Base-by-base conservation (phyloP, 2,329 filamentous ascomycete genomes). In the Sclerotinia subarctica region DNA sequence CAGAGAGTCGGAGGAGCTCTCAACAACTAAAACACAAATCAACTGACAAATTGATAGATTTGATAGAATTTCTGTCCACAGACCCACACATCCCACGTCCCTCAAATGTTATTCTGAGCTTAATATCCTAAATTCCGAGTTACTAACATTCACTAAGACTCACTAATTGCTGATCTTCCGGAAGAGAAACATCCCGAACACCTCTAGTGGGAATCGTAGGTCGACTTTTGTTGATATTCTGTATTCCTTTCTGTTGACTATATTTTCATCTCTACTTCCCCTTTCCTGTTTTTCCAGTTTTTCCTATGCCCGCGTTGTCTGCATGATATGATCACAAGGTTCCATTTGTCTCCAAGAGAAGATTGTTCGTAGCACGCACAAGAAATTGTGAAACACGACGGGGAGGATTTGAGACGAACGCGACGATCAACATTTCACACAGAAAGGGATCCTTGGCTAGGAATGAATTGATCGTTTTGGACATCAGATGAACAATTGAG, bases 171-270 rank as follows among this genome's bases (percentile, higher is more conserved):
- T 32, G 56, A 52, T 63, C 59, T n/a, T 52, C 59, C 59, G 59
- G 59, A 35, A 63, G 35, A 38, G 59, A 38, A 26, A 51, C 46
- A 63, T 51, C 59, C 58, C 29, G 59, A 51, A 51, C 59, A 32
- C 46, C 46, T 42, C 29, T 51, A 51, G 59, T 51, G 47, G 10
- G 21, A 63, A 38, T 46, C 15, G 59, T 63, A 63, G 59, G 59
- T 63, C 21, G 11, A 24, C 15, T 63, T 51, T 19, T 15, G 26
- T 26, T 51, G 59, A 42, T 38, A 51, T 10, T 63, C 51, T 63
- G 11, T 42, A 21, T 24, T 51, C 15, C n/a, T 63, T 15, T 15
- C 19, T 42, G n/a, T 26, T 51, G 59, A 21, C 21, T 63, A 13
- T 51, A 51, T 24, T n/a, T 49, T 62, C 32, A 52, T 52, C 38